phyloP scores from a whole-genome alignment of 805 yeast genomes.

The Starmerella bombicola region DNA sequence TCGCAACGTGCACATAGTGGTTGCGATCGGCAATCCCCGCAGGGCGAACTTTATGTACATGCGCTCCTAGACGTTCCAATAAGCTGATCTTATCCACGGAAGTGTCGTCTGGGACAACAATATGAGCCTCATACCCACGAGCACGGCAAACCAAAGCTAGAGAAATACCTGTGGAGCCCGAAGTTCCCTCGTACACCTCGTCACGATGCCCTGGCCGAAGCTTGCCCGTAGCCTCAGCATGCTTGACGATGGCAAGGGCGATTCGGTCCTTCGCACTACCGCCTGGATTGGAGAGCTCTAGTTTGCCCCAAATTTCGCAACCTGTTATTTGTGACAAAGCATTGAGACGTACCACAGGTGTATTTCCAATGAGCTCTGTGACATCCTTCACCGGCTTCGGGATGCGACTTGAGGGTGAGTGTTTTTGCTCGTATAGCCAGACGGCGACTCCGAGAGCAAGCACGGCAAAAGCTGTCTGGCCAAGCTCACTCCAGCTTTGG shows the following conservation, averaged over 20 bases:
- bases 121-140: conserved; percentile 78
- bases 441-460: neutral
- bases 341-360: conserved; percentile 66
- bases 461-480: neutral
- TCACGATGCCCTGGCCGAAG: conserved; percentile 53
- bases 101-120: conserved; percentile 92
- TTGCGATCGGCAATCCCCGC: conserved; percentile 89
- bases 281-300: conserved; percentile 80
- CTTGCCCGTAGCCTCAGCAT: conserved; percentile 49
- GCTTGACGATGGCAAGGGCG: conserved; percentile 67
- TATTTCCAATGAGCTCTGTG: conserved; percentile 75
- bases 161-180: conserved; percentile 94
- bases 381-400: conserved; percentile 38
- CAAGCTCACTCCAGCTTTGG: too few relatives aligned
- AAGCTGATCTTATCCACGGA: conserved; percentile 68
- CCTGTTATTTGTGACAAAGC: conserved; percentile 65
- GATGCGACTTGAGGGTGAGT: neutral
- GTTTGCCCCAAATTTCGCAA: conserved; percentile 71
- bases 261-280: conserved; percentile 95
- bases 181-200: conserved; percentile 83
- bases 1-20: conserved; percentile 85
- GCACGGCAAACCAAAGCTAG: conserved; percentile 83
- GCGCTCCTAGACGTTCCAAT: conserved; percentile 65
- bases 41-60: conserved; percentile 74
- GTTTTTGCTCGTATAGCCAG: neutral